Evolutionary conservation across 2,329 filamentous ascomycete genomes (phyloP).

Genomic region (Fonsecaea monophora): DNA sequence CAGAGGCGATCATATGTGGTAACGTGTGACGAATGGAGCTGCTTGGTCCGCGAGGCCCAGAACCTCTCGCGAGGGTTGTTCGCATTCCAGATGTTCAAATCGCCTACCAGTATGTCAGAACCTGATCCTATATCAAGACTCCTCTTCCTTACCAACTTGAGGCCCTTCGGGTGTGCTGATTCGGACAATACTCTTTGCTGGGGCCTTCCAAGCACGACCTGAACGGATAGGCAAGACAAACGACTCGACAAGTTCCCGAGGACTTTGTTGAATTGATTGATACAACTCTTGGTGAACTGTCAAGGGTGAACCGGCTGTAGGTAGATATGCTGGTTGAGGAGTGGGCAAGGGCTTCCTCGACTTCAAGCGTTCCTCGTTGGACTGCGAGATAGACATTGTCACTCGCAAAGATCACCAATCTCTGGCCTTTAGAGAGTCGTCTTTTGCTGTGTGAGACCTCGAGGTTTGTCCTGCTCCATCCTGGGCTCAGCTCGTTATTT

Average conservation of each 20-base stretch:
- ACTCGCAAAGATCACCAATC: not conserved
- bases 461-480: not conserved
- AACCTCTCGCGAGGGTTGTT: slow-evolving; percentile 79
- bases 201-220: slow-evolving; percentile 74
- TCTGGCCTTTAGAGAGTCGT: not conserved
- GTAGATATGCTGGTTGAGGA: slow-evolving; percentile 42
- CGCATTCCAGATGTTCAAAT: slow-evolving; percentile 81
- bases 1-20: slow-evolving; percentile 75
- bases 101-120: slow-evolving; percentile 55
- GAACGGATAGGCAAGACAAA: slow-evolving; percentile 76
- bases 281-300: slow-evolving; percentile 39
- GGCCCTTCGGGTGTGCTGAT: slow-evolving; percentile 78
- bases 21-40: slow-evolving; percentile 79
- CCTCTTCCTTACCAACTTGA: slow-evolving; percentile 62
- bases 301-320: slow-evolving; percentile 37
- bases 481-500: not conserved
- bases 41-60: slow-evolving; percentile 79
- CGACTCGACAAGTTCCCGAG: slow-evolving; percentile 44
- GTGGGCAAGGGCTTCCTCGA: slow-evolving; percentile 34
- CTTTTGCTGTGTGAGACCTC: not conserved
- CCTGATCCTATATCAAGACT: not conserved
- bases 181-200: slow-evolving; percentile 71
- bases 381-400: slow-evolving; percentile 6
- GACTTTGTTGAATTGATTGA: slow-evolving; percentile 36
- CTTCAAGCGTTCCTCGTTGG: slow-evolving; percentile 31